Percentiles rank a stretch among this genome's conserved stretches.
These are phyloP conservation scores for Eucalyptus victrix DNA, from an alignment of 345 rosid genomes.

Conservation along the genomic window DNA sequence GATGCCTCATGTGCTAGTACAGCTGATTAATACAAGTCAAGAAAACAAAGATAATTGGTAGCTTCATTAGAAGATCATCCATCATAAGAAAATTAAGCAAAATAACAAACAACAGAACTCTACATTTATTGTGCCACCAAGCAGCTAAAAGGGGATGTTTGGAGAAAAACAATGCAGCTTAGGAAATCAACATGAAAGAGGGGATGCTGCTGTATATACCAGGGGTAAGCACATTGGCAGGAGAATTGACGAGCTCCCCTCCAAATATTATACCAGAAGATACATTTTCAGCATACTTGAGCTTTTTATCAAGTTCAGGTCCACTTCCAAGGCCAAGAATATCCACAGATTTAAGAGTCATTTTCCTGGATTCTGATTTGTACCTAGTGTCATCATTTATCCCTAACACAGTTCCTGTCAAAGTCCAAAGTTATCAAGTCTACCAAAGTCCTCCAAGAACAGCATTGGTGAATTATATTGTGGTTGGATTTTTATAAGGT, in stretches of 20 bases:
- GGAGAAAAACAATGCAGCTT: neutral
- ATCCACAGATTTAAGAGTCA: slow-evolving; percentile 57
- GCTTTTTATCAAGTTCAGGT: slow-evolving; percentile 61
- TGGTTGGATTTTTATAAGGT: neutral
- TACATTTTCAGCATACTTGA: slow-evolving; percentile 71
- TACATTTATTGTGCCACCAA: neutral
- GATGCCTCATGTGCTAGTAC: slow-evolving; percentile 81
- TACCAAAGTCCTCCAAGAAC: neutral
- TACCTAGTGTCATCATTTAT: slow-evolving; percentile 66
- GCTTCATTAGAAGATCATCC: neutral
- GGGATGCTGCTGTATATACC: slow-evolving; percentile 20
- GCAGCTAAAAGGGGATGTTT: neutral
- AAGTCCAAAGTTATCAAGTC: neutral
- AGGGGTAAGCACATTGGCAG: slow-evolving; percentile 91
- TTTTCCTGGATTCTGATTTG: slow-evolving; percentile 68
- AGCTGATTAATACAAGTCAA: slow-evolving; percentile 26
- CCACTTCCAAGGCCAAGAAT: slow-evolving; percentile 83
- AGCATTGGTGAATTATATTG: neutral
- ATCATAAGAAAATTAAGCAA: neutral
- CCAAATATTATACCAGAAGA: slow-evolving; percentile 70
- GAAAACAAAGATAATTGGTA: neutral
- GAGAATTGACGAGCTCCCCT: slow-evolving; percentile 73
- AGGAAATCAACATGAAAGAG: neutral
- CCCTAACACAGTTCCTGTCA: slow-evolving; percentile 57
- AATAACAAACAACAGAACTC: neutral